A percentile compares a stretch with the other conserved stretches of the same genome.
Conservation (phyloP, 257 asterid species). For the Lithospermum erythrorhizon region DNA sequence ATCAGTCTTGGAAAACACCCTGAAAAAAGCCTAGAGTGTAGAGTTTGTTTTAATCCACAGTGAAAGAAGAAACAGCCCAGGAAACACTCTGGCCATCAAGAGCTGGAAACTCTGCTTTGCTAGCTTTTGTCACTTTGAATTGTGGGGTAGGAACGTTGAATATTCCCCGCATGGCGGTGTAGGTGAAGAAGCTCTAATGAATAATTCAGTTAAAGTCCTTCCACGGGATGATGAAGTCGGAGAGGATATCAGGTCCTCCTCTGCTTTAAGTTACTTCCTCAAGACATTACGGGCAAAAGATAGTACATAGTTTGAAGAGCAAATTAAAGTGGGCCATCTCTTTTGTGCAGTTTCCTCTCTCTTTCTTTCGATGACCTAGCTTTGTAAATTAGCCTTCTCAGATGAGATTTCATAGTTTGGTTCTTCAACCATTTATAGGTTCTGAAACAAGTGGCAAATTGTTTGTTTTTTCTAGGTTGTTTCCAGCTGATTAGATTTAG, state of each 20-base stretch:
- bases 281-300: conserved; percentile 7
- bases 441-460: too few relatives aligned
- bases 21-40: too few relatives aligned
- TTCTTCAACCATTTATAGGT: not conserved
- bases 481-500: not conserved
- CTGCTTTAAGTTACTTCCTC: conserved; percentile 7
- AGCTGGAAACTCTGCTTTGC: conserved; percentile 17
- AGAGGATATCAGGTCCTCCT: conserved; percentile 17
- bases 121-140: conserved; percentile 6
- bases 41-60: conserved; percentile 16
- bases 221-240: conserved; percentile 15
- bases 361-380: not conserved
- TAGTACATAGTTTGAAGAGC: not conserved
- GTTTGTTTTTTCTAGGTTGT: too few relatives aligned
- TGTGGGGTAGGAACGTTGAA: conserved; percentile 5
- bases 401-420: not conserved
- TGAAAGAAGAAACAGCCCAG: too few relatives aligned
- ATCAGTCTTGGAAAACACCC: conserved; percentile 16
- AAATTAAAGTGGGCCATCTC: not conserved
- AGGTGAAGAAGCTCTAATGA: conserved; percentile 16
- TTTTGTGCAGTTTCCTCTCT: not conserved
- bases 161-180: conserved; percentile 10
- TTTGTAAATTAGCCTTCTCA: not conserved
- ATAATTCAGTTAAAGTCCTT: too few relatives aligned
- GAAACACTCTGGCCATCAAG: conserved; percentile 24